phyloP scores from a whole-genome alignment of 805 yeast species.

The Candida krabiensis region DNA sequence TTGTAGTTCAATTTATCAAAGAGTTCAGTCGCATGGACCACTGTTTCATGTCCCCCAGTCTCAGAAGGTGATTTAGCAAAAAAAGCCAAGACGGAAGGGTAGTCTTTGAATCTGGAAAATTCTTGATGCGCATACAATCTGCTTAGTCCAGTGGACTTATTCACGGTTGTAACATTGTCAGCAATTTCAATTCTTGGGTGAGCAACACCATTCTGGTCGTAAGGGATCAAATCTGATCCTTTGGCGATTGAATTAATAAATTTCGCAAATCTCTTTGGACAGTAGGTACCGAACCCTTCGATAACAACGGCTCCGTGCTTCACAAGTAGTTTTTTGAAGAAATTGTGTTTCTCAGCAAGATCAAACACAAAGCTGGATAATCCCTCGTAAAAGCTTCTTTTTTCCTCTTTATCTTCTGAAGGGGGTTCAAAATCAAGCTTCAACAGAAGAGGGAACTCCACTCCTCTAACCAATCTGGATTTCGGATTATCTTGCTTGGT shows the following conservation, averaged over 20 bases:
- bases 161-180: slow-evolving; percentile 29
- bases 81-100: slow-evolving; percentile 26
- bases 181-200: slow-evolving; percentile 27
- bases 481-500: not conserved
- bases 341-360: slow-evolving; percentile 18
- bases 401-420: not conserved
- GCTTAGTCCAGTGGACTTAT: slow-evolving; percentile 27
- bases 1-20: slow-evolving; percentile 21
- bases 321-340: slow-evolving; percentile 23
- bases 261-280: slow-evolving; percentile 20
- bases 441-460: not conserved
- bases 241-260: slow-evolving; percentile 22
- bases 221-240: slow-evolving; percentile 21
- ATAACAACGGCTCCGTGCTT: slow-evolving; percentile 29
- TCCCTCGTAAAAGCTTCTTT: not conserved
- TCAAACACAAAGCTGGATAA: not conserved
- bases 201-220: slow-evolving; percentile 31
- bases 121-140: slow-evolving; percentile 20
- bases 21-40: slow-evolving; percentile 34
- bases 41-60: slow-evolving; percentile 34
- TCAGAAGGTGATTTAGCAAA: slow-evolving; percentile 19
- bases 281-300: slow-evolving; percentile 20
- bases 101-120: slow-evolving; percentile 29
- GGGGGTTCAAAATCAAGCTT: not conserved
- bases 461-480: not conserved